Conservation (phyloP, 2,329 filamentous ascomycete genomes). For the Hypoxylon sp. region DNA sequence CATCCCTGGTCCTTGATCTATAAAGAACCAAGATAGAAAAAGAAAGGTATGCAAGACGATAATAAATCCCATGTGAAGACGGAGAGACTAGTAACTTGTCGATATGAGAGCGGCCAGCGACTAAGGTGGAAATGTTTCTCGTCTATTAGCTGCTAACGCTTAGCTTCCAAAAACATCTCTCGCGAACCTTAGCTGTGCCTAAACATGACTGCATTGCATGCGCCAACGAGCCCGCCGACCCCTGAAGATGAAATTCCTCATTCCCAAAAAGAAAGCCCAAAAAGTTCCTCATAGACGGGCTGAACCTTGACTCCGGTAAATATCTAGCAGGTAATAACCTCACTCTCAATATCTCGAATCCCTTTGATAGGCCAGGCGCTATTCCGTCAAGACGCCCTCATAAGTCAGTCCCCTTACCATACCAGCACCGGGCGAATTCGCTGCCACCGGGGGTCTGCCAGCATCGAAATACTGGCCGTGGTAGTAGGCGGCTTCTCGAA, state of each 20-base stretch:
- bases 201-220: conserved; percentile 8
- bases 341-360: background rate
- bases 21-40: background rate
- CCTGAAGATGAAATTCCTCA: conserved; percentile 13
- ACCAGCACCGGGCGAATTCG: conserved; percentile 22
- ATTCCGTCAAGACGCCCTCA: background rate
- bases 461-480: conserved; percentile 19
- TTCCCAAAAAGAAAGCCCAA: conserved; percentile 22
- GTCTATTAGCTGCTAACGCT: conserved; percentile 22
- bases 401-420: conserved; percentile 15
- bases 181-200: background rate
- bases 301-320: conserved; percentile 9
- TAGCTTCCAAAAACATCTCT: conserved; percentile 10
- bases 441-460: conserved; percentile 25
- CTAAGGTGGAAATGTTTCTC: background rate
- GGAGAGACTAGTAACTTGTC: background rate
- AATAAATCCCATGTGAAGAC: background rate
- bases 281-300: conserved; percentile 7
- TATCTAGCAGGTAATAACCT: conserved; percentile 16
- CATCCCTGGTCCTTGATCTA: background rate
- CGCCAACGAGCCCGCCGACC: background rate
- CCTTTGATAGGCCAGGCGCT: background rate
- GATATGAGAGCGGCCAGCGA: background rate
- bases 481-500: conserved; percentile 20
- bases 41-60: background rate